These are phyloP conservation scores for Apophysomyces ossiformis DNA, from an alignment of 371 early-diverging fungal species.

Conservation along the genomic window DNA sequence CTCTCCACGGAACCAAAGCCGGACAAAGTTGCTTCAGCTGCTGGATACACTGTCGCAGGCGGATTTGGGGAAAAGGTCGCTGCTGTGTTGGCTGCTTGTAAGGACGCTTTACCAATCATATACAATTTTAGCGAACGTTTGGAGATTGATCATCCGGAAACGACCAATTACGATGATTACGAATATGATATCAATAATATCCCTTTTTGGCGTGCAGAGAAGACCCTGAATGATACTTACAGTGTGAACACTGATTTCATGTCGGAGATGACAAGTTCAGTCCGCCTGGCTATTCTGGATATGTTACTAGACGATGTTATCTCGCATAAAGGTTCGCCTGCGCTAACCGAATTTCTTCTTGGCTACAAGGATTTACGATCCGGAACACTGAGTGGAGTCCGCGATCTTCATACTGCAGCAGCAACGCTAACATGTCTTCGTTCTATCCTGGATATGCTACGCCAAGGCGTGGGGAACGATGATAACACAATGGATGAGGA, in stretches of 20 bases:
- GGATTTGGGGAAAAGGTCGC: constrained; percentile 71
- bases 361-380: constrained; percentile 53
- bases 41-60: constrained; percentile 29
- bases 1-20: constrained; percentile 67
- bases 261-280: constrained; percentile 39
- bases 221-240: constrained; percentile 26
- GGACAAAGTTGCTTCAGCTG: constrained; percentile 10
- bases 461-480: constrained; percentile 46
- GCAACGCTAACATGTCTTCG: constrained; percentile 64
- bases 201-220: constrained; percentile 49
- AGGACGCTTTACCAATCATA: constrained; percentile 68
- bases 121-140: constrained; percentile 81
- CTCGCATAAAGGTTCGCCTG: constrained; percentile 54
- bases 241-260: constrained; percentile 24
- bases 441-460: constrained; percentile 70
- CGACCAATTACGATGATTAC: constrained; percentile 45
- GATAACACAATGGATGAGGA: constrained; percentile 26
- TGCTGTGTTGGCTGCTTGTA: constrained; percentile 64
- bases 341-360: constrained; percentile 85
- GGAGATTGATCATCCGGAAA: constrained; percentile 61
- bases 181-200: constrained; percentile 51
- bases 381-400: constrained; percentile 26
- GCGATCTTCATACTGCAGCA: constrained; percentile 47
- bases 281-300: constrained; percentile 77
- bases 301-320: constrained; percentile 68